phyloP scores from a whole-genome alignment of 345 rosid species.

The Camelina hispida region DNA sequence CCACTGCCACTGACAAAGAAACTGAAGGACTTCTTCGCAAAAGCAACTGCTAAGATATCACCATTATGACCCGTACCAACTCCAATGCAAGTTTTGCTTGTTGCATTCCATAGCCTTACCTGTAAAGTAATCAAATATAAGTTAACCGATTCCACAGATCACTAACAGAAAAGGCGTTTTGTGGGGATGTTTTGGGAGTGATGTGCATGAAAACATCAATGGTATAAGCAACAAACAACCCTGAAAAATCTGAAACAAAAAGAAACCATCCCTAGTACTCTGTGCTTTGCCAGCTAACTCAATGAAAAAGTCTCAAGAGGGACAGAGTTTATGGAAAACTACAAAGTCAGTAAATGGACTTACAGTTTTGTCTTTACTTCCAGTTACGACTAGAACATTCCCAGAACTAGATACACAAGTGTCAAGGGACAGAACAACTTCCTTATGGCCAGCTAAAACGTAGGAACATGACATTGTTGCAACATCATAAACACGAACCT shows the following conservation, averaged over 20 bases:
- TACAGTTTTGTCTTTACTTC: constrained; percentile 93
- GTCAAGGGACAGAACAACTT: constrained; percentile 81
- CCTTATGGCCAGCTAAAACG: constrained; percentile 83
- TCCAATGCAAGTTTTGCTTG: constrained; percentile 73
- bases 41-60: constrained; percentile 89
- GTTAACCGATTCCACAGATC: constrained; percentile 13
- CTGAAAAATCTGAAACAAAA: constrained; percentile 13
- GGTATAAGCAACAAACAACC: constrained; percentile 14
- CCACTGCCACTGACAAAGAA: constrained; percentile 96
- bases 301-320: constrained; percentile 6
- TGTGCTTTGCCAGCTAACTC: constrained; percentile 18
- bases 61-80: constrained; percentile 90
- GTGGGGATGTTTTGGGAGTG: neutral
- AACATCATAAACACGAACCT: constrained; percentile 92
- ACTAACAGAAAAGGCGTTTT: neutral
- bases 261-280: constrained; percentile 14
- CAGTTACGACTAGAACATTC: constrained; percentile 68
- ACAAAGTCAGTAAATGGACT: constrained; percentile 45
- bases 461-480: constrained; percentile 93
- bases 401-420: constrained; percentile 72
- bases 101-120: constrained; percentile 92
- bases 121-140: constrained; percentile 45
- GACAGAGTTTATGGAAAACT: constrained; percentile 13
- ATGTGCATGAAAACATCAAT: constrained; percentile 7
- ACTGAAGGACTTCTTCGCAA: constrained; percentile 66